A percentile compares a stretch with the other conserved stretches of the same genome.
phyloP scores from a whole-genome alignment of 495 filamentous ascomycete genomes.

The Aeminium ludgeri region DNA sequence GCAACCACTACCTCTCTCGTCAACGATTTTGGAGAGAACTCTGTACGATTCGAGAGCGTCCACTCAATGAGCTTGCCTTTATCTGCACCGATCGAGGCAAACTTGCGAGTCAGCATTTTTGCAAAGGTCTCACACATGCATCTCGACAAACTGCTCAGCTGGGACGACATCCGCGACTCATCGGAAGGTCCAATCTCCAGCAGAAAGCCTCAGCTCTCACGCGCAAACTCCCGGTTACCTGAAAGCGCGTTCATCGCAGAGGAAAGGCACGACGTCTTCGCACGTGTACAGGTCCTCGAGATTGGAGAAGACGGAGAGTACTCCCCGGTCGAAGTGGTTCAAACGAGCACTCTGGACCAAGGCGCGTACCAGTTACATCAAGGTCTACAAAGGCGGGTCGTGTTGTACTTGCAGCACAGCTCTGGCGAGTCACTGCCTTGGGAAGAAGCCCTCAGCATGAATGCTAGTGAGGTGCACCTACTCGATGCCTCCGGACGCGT shows the following conservation, averaged over 20 bases:
- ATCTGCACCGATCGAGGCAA: slow-evolving; percentile 54
- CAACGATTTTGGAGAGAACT: slow-evolving; percentile 84
- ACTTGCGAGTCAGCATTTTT: slow-evolving; percentile 80
- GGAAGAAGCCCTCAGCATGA: slow-evolving; percentile 58
- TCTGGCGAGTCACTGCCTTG: slow-evolving; percentile 76
- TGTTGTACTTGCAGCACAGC: slow-evolving; percentile 71
- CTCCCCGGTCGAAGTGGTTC: slow-evolving; percentile 78
- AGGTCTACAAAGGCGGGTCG: slow-evolving; percentile 76
- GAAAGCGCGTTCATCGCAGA: slow-evolving; percentile 86
- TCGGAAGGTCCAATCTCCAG: slow-evolving; percentile 33
- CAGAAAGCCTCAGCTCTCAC: slow-evolving; percentile 22
- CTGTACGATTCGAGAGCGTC: slow-evolving; percentile 87
- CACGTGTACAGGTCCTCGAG: slow-evolving; percentile 72
- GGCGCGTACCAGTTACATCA: slow-evolving; percentile 92
- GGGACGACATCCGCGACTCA: slow-evolving; percentile 92
- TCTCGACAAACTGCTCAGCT: slow-evolving; percentile 91
- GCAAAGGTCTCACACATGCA: slow-evolving; percentile 85
- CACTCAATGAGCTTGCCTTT: slow-evolving; percentile 98
- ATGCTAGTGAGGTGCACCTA: slow-evolving; percentile 63
- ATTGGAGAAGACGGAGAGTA: slow-evolving; percentile 83
- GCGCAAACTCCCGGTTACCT: slow-evolving; percentile 48
- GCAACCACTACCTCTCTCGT: slow-evolving; percentile 91
- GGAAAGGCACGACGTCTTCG: slow-evolving; percentile 86
- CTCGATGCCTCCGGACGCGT: slow-evolving; percentile 72
- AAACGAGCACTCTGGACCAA: slow-evolving; percentile 60